A percentile compares a stretch with the other conserved stretches of the same genome.
phyloP scores from a whole-genome alignment of 192 early-diverging fungal species.

The Backusella mclennaniae region DNA sequence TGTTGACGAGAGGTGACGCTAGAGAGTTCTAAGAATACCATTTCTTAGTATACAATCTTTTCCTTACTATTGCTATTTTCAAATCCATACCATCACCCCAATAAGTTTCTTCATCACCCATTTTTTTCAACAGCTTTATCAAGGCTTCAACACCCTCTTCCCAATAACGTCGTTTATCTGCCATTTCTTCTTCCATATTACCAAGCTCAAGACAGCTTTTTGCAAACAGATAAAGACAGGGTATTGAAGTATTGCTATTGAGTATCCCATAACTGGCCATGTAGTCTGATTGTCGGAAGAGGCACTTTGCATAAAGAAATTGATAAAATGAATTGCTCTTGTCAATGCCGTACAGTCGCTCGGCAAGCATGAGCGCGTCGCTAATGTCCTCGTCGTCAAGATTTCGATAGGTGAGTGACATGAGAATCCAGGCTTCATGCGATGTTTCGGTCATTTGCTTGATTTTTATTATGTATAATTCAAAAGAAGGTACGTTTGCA shows the following conservation, averaged over 20 bases:
- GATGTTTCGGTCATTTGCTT: background rate
- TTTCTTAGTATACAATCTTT: no score
- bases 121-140: background rate
- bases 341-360: constrained; percentile 32
- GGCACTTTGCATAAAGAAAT: constrained; percentile 24
- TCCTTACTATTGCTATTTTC: background rate
- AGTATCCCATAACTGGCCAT: constrained; percentile 18
- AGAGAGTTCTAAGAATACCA: constrained; percentile 11
- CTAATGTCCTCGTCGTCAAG: constrained; percentile 23
- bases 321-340: constrained; percentile 22
- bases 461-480: no score
- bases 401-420: constrained; percentile 23
- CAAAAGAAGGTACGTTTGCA: no score
- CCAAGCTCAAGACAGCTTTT: constrained; percentile 25
- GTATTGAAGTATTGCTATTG: background rate
- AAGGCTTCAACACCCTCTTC: background rate
- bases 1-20: constrained; percentile 24
- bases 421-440: constrained; percentile 22
- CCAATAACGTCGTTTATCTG: background rate
- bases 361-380: constrained; percentile 22
- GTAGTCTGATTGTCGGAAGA: constrained; percentile 22
- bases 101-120: background rate
- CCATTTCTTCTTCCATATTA: background rate
- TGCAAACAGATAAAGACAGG: constrained; percentile 29
- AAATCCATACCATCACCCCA: constrained; percentile 20